Base-by-base conservation (phyloP, 192 early-diverging fungal species). In the Neocallimastix lanati region DNA sequence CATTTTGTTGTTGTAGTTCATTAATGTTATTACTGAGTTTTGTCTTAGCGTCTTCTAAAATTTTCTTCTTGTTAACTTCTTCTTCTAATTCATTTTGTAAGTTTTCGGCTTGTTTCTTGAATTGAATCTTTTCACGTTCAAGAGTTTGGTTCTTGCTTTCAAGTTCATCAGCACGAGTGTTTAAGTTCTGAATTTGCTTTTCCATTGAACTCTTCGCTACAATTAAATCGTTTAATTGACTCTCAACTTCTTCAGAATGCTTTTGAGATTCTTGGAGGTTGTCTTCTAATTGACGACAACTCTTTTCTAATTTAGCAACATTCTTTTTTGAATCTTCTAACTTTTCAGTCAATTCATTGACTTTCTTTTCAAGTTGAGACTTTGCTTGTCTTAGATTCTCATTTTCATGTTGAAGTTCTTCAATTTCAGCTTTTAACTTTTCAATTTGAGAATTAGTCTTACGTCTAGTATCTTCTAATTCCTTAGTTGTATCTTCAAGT, bases 191-290 rank as follows among this genome's bases (percentile, higher is more conserved):
- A 76, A 94, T 80, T 83, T 94, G 90, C 78, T 90, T 84, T 81
- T 96, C 94, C 11, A 93, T 81, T 36, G 86, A 84, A 16, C 94
- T 93, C 35, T 93, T 82, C 29, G 88, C 87, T 4, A 84, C 82
- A 36, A 86, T 85, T 76, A 89, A 84, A 80, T 95, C 92, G 15
- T 84, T 82, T 21, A 94, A 82, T 13, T 86, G 84, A 33, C 87
- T 85, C 30, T 92, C 91, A n/a, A 94, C 81, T 77, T 90, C 91
- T 2, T 84, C 84, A 4, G 81, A 36, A 50, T 79, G 50, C 11
- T 79, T 77, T 76, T 81, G 78, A 58, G 85, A 37, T 28, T 78
- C 50, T 28, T 80, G 29, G 33, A 90, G 78, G 21, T 40, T 28
- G 77, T 84, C 86, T 76, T 90, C 88, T 27, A 83, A 77, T 25